phyloP scores from a whole-genome alignment of 73 alveolate genomes.

The Loxodes magnus region DNA sequence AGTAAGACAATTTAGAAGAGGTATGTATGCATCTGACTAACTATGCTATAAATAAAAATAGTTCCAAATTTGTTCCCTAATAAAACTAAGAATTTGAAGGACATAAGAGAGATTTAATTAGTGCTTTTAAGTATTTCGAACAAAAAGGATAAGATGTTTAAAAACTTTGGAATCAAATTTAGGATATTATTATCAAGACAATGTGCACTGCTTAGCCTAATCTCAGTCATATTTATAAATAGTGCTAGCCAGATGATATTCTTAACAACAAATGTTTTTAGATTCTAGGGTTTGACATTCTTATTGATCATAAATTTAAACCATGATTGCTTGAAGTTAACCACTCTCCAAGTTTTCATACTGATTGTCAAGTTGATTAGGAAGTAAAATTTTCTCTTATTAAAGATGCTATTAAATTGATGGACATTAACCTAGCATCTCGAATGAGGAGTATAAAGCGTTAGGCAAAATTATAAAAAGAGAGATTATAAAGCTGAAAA shows the following conservation, averaged over 20 bases:
- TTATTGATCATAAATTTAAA: conserved; percentile 15
- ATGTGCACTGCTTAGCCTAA: conserved; percentile 38
- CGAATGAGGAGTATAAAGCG: too few relatives aligned
- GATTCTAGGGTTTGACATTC: conserved; percentile 30
- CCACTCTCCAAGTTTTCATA: conserved; percentile 72
- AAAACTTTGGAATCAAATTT: conserved; percentile 34
- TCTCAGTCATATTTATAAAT: conserved; percentile 35
- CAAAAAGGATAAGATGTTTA: conserved; percentile 37
- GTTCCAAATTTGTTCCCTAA: conserved; percentile 37
- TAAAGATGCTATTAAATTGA: too few relatives aligned
- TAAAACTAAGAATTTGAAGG: conserved; percentile 54
- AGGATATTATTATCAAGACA: conserved; percentile 35
- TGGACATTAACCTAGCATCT: too few relatives aligned
- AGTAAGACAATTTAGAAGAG: conserved; percentile 36
- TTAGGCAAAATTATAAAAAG: too few relatives aligned
- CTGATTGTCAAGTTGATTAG: conserved; percentile 42
- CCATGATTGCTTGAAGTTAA: conserved; percentile 72
- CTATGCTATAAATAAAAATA: conserved; percentile 60
- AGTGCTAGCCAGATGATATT: conserved; percentile 46
- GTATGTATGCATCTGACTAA: conserved; percentile 67
- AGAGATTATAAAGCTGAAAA: too few relatives aligned
- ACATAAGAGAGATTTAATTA: conserved; percentile 50
- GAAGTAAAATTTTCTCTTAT: background rate
- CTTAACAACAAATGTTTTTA: conserved; percentile 41
- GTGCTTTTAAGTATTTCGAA: conserved; percentile 26